phyloP scores from a whole-genome alignment of 352 stramenopile genomes.

The Globisporangium alternatum region DNA sequence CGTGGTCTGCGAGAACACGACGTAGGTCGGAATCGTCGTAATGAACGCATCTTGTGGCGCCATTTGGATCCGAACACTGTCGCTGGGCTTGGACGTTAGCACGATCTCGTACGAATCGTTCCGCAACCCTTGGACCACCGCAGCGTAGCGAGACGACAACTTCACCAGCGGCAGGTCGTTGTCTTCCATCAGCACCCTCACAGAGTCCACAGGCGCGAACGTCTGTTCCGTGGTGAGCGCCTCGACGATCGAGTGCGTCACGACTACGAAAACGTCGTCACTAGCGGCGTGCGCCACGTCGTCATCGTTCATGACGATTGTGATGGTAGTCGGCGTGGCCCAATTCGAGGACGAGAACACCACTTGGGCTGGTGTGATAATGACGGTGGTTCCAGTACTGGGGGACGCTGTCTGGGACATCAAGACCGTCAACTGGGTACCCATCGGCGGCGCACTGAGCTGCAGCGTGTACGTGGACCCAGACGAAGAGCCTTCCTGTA shows the following conservation, averaged over 20 bases:
- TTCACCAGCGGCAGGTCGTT: conserved; percentile 53
- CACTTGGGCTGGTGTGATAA: conserved; percentile 29
- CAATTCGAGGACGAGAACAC: conserved; percentile 49
- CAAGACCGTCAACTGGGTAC: conserved; percentile 6
- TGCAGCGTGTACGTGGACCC: conserved; percentile 34
- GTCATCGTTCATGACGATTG: conserved; percentile 25
- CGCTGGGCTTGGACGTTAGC: conserved; percentile 39
- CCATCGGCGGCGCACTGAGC: conserved; percentile 40
- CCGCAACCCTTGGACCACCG: conserved; percentile 38
- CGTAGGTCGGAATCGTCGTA: conserved; percentile 15
- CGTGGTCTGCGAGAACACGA: conserved; percentile 34
- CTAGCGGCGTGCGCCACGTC: conserved; percentile 18
- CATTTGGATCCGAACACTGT: conserved; percentile 33
- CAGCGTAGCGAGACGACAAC: conserved; percentile 44
- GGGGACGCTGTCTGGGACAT: not conserved
- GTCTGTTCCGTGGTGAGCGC: conserved; percentile 25
- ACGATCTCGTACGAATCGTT: conserved; percentile 56
- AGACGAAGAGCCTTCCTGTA: conserved; percentile 26
- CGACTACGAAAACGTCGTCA: conserved; percentile 14
- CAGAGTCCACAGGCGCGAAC: conserved; percentile 29
- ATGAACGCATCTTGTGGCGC: conserved; percentile 18
- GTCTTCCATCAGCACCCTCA: conserved; percentile 45
- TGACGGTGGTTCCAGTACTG: conserved; percentile 11
- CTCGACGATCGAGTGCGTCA: conserved; percentile 37
- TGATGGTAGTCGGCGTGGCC: conserved; percentile 27